Percentiles rank a stretch among this genome's conserved stretches.
Conservation (phyloP, 2,329 filamentous ascomycete genomes). For the Knoxdaviesia capensis region DNA sequence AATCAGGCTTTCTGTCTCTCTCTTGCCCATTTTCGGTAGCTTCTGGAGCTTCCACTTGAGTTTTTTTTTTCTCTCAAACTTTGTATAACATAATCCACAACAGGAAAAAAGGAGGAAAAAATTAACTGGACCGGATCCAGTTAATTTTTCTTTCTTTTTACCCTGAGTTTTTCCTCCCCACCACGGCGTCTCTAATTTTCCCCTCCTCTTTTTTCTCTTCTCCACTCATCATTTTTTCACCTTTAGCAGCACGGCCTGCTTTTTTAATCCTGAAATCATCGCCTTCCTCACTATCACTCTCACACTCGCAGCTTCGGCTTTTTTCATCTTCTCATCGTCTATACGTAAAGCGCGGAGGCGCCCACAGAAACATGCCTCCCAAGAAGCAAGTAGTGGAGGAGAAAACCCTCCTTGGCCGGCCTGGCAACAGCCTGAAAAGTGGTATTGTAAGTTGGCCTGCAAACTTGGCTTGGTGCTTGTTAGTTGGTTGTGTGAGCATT, state of each 20-base stretch:
- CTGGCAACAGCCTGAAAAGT: slow-evolving; percentile 96
- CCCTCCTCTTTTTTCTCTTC: not conserved
- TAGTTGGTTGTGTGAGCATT: not conserved
- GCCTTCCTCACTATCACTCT: not conserved
- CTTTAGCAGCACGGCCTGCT: not conserved
- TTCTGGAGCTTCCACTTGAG: too few species aligned
- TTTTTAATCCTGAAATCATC: not conserved
- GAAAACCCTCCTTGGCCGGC: slow-evolving; percentile 88
- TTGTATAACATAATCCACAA: too few species aligned
- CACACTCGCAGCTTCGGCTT: not conserved
- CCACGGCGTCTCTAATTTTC: not conserved
- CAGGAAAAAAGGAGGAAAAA: too few species aligned
- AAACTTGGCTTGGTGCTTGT: too few species aligned
- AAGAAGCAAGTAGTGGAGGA: slow-evolving; percentile 86
- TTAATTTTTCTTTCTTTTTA: not conserved
- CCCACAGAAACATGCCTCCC: slow-evolving; percentile 64
- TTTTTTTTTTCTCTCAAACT: too few species aligned
- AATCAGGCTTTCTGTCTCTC: too few species aligned
- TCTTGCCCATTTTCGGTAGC: too few species aligned
- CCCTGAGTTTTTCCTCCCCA: not conserved
- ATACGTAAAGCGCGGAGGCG: slow-evolving; percentile 33
- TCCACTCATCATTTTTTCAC: not conserved
- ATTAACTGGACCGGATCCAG: too few species aligned
- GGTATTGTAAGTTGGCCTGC: slow-evolving; percentile 57
- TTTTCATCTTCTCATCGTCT: slow-evolving; percentile 23